Evolutionary conservation across 2,329 filamentous ascomycete species (phyloP).

Genomic region (Kalaharituber pfeilii): DNA sequence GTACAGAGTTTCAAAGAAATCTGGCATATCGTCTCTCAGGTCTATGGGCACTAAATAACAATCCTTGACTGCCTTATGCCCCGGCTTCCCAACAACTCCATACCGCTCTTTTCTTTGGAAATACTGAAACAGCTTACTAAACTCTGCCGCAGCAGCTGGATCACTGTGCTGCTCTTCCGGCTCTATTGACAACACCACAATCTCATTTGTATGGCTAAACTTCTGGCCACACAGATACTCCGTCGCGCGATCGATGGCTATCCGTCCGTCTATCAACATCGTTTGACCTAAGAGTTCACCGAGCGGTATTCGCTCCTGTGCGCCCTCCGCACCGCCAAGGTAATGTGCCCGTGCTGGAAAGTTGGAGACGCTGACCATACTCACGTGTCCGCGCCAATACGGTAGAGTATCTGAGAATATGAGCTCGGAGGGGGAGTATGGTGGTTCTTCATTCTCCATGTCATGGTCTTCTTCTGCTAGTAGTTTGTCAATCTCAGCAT

Average conservation of each 20-base stretch:
- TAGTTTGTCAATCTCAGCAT: slow-evolving; percentile 58
- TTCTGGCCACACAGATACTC: slow-evolving; percentile 80
- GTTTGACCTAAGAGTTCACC: slow-evolving; percentile 52
- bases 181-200: slow-evolving; percentile 59
- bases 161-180: slow-evolving; percentile 43
- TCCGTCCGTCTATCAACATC: slow-evolving; percentile 58
- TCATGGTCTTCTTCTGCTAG: slow-evolving; percentile 64
- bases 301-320: slow-evolving; percentile 46
- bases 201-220: slow-evolving; percentile 56
- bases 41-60: slow-evolving; percentile 81
- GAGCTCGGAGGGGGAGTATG: slow-evolving; percentile 60
- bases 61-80: slow-evolving; percentile 60
- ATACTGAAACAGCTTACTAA: slow-evolving; percentile 69
- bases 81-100: slow-evolving; percentile 67
- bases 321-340: slow-evolving; percentile 68
- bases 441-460: slow-evolving; percentile 52
- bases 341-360: slow-evolving; percentile 64
- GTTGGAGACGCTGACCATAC: slow-evolving; percentile 60
- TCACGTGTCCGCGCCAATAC: slow-evolving; percentile 59
- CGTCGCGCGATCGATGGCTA: slow-evolving; percentile 64
- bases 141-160: slow-evolving; percentile 40
- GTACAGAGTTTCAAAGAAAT: slow-evolving; percentile 42
- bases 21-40: slow-evolving; percentile 50
- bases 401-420: slow-evolving; percentile 45
- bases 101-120: slow-evolving; percentile 69